phyloP scores from a whole-genome alignment of 768 basidiomycete species.

The Kwoniella bestiolae region DNA sequence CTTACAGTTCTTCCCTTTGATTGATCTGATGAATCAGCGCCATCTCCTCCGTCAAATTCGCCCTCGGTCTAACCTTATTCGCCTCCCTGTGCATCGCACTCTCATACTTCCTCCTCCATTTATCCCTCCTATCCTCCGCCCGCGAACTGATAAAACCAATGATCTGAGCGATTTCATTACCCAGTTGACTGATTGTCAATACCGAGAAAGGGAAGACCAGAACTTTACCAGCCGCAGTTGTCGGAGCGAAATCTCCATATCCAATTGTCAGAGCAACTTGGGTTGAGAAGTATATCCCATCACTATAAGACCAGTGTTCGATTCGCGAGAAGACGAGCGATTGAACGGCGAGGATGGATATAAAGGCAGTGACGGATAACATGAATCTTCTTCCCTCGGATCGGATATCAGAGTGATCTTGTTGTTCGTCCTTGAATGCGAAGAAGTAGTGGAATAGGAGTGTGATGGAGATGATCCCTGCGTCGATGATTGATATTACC shows the following conservation, averaged over 20 bases:
- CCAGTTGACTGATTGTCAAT: slow-evolving; percentile 55
- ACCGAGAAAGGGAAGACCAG: slow-evolving; percentile 53
- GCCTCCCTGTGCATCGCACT: slow-evolving; percentile 41
- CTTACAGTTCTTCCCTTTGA: slow-evolving; percentile 50
- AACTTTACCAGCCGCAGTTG: slow-evolving; percentile 40
- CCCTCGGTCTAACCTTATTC: slow-evolving; percentile 34
- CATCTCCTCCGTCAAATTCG: slow-evolving; percentile 54
- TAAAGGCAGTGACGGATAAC: slow-evolving; percentile 43
- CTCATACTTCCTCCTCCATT: slow-evolving; percentile 52
- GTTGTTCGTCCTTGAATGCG: slow-evolving; percentile 18
- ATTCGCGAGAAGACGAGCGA: slow-evolving; percentile 53
- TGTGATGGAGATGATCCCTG: slow-evolving; percentile 45
- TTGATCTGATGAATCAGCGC: slow-evolving; percentile 54
- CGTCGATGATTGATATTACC: slow-evolving; percentile 36
- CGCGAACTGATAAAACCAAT: slow-evolving; percentile 47
- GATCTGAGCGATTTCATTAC: slow-evolving; percentile 53
- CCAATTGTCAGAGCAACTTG: slow-evolving; percentile 46
- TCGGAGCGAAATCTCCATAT: slow-evolving; percentile 44
- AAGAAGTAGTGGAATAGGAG: slow-evolving; percentile 45
- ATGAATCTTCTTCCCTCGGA: slow-evolving; percentile 47
- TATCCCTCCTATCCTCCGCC: slow-evolving; percentile 38
- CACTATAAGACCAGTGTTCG: slow-evolving; percentile 56
- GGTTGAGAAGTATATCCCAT: slow-evolving; percentile 43
- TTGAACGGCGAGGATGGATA: slow-evolving; percentile 51
- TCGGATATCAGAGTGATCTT: slow-evolving; percentile 26